These are phyloP conservation scores for Lactarius hengduanensis DNA, from an alignment of 768 basidiomycete genomes.

Conservation along the genomic window DNA sequence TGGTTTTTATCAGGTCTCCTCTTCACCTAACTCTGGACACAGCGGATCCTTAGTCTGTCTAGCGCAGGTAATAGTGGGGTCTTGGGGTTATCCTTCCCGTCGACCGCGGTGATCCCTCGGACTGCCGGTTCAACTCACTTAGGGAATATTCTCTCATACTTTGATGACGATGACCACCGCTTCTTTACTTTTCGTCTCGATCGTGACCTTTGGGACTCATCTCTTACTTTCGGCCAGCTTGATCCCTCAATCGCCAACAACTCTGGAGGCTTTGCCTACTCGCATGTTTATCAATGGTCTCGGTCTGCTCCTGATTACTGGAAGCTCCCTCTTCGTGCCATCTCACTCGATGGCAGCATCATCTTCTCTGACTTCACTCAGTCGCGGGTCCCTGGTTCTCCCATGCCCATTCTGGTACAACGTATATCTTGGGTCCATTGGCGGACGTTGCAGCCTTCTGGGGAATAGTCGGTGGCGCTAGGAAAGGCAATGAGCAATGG, in stretches of 20 bases:
- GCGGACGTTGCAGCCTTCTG: constrained; percentile 54
- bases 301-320: constrained; percentile 50
- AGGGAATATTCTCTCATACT: constrained; percentile 40
- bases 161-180: constrained; percentile 24
- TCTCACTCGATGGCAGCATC: constrained; percentile 45
- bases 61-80: constrained; percentile 53
- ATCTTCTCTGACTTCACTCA: constrained; percentile 40
- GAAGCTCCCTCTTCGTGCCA: constrained; percentile 49
- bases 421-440: constrained; percentile 53
- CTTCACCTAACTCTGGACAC: too few species aligned
- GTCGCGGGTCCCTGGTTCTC: constrained; percentile 45
- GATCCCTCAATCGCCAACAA: constrained; percentile 40
- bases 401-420: constrained; percentile 56
- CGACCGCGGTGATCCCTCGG: constrained; percentile 45
- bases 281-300: constrained; percentile 41
- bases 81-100: constrained; percentile 52
- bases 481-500: constrained; percentile 43
- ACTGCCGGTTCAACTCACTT: constrained; percentile 47
- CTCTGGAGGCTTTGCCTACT: constrained; percentile 37
- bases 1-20: background rate
- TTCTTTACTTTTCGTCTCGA: constrained; percentile 55
- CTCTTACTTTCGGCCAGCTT: constrained; percentile 53
- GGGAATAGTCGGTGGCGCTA: constrained; percentile 44
- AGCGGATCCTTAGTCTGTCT: constrained; percentile 40
- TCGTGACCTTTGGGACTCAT: constrained; percentile 39